Evolutionary conservation across 1,284 basidiomycete genomes (phyloP).

Genomic region (Amylostereum areolatum): DNA sequence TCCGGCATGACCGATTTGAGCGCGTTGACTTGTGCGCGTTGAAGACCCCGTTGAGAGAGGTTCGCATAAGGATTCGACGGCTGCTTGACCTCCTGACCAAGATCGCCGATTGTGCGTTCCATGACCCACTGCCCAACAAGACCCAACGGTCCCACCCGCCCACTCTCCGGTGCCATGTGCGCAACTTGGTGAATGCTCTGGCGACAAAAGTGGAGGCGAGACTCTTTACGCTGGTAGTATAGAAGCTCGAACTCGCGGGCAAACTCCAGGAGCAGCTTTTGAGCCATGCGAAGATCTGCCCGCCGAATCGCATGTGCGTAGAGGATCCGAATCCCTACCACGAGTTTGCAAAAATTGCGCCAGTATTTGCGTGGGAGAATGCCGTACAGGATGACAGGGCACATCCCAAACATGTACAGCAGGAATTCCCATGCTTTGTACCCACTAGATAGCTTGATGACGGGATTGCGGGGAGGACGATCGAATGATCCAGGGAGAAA

Average conservation of each 20-base stretch:
- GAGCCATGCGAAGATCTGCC: constrained; percentile 14
- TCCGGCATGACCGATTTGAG: constrained; percentile 21
- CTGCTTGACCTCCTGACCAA: constrained; percentile 25
- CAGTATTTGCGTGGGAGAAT: constrained; percentile 26
- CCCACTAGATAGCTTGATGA: too few species aligned
- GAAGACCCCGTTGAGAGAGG: constrained; percentile 19
- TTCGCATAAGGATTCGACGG: constrained; percentile 26
- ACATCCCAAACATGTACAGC: constrained; percentile 30
- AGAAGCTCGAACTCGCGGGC: constrained; percentile 21
- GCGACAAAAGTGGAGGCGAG: constrained; percentile 25
- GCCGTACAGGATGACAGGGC: constrained; percentile 26
- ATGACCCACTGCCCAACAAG: constrained; percentile 26
- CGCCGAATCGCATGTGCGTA: constrained; percentile 14
- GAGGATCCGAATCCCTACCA: constrained; percentile 22
- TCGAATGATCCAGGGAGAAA: too few species aligned
- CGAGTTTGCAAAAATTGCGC: constrained; percentile 28
- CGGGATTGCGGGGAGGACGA: too few species aligned
- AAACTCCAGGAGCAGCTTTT: constrained; percentile 9
- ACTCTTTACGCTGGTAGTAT: constrained; percentile 20
- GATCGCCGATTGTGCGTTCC: constrained; percentile 29
- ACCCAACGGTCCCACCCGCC: constrained; percentile 19
- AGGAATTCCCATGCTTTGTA: constrained; percentile 23
- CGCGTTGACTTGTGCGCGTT: constrained; percentile 21
- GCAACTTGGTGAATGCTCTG: constrained; percentile 24
- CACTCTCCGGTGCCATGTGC: constrained; percentile 23